Conservation (phyloP, 768 basidiomycete genomes). For the Sistotremastrum suecicum region DNA sequence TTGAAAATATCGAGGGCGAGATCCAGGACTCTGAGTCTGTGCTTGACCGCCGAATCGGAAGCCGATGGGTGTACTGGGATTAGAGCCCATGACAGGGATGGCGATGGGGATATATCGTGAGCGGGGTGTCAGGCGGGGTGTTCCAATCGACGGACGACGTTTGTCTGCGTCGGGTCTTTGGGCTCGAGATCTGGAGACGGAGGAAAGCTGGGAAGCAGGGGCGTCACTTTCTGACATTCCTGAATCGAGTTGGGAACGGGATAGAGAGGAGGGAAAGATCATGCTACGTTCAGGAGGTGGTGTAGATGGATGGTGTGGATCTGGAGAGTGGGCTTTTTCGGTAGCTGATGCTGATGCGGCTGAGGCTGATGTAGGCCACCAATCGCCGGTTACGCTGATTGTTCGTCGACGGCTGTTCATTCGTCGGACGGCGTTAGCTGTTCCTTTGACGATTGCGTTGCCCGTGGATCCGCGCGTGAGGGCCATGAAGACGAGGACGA, state of each 20-base stretch:
- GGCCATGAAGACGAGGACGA: constrained; percentile 75
- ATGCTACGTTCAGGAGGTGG: constrained; percentile 8
- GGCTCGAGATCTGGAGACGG: too few species aligned
- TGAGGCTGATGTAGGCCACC: not conserved
- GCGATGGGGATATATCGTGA: not conserved
- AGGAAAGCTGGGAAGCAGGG: too few species aligned
- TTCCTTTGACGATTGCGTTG: not conserved
- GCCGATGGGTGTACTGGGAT: constrained; percentile 19
- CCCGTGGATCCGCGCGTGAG: constrained; percentile 58
- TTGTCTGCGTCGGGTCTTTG: too few species aligned
- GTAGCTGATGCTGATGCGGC: constrained; percentile 1
- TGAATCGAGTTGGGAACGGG: too few species aligned
- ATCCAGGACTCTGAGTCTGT: constrained; percentile 22
- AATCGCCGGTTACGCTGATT: constrained; percentile 14
- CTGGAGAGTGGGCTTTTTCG: constrained; percentile 1
- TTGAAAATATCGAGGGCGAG: constrained; percentile 12
- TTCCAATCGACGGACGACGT: too few species aligned
- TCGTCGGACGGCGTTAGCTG: constrained; percentile 1
- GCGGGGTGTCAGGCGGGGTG: too few species aligned
- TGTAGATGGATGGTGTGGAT: constrained; percentile 18
- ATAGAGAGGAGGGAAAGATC: too few species aligned
- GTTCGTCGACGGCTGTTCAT: constrained; percentile 11
- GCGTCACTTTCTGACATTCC: too few species aligned
- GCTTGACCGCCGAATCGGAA: constrained; percentile 29
- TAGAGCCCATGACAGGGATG: constrained; percentile 13